Base-by-base conservation (phyloP, 768 basidiomycete species). In the Pleurotus giganteus region DNA sequence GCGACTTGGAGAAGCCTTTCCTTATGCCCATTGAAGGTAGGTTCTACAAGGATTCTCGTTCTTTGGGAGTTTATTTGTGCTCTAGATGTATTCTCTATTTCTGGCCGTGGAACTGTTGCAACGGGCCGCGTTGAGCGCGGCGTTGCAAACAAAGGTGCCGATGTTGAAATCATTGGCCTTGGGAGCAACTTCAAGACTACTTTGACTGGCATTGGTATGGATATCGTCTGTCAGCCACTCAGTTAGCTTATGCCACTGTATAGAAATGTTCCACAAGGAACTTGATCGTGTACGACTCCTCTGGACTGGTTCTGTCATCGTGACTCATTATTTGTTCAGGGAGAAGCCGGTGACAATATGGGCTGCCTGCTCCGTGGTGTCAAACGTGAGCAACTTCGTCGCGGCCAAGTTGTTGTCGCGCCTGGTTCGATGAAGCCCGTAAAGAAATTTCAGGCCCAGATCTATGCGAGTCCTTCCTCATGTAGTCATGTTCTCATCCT, bases 181-280 rank as follows among this genome's bases (percentile, higher is more conserved):
- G 95, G 94, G 41, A 71, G 76, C 32, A 74, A 77, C 52, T 73
- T 92, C 71, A 98, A 95, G 82, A 95, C 96, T 12, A 96, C 88
- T 11, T 77, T 99, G 53, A 99, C 94, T 65, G 97, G 97, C 64
- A 91, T 95, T 67, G 92, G 88, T 88, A 61, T 51, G 83, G 73
- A 43, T 29, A 0, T 21, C 36, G 0, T 7, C 21, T 15, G 46
- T 23, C 54, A 32, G 23, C 4, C 21, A 49, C 17, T 45, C 34
- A 34, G 28, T 1, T 15, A 47, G 36, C 13, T 54, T 17, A 43
- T 49, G 32, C n/a, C 28, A 11, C 36, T 13, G 36, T 60, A 15
- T 61, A 94, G 96, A 98, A 74, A 98, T 97, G 93, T 98, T 98
- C 86, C 96, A 97, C 81, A 98, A 97, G 79, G 97, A 99, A 75